Base-by-base conservation (phyloP, 2,329 filamentous ascomycete species). In the Alternaria conjuncta region DNA sequence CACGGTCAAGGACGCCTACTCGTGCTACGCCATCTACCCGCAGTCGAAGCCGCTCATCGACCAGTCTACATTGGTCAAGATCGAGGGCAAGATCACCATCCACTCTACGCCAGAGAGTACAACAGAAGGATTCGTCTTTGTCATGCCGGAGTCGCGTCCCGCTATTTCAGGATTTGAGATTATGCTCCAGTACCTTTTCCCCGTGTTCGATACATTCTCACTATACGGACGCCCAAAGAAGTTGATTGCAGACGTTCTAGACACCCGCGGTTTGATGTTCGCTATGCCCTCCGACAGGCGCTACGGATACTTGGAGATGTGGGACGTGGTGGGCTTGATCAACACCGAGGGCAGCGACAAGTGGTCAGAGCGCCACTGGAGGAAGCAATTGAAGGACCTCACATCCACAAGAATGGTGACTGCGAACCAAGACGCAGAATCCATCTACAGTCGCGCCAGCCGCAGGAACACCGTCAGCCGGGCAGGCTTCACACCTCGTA, bases 121-220 rank as follows among this genome's bases (percentile, higher is more conserved):
- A 3, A 92, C 91, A 0, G 96, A 99, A 78, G 96, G 96, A 0
- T 97, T 97, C 73, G 93, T 99, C 5, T 99, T 99, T 75, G 90
- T 98, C 70, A 97, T 99, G 94, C 96, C 96, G 5, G 96, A 99
- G 79, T 88, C 91, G 2, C 93, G 93, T 74, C 91, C 95, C n/a
- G 94, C 93, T 18, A 92, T 99, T 12, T 92, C 89, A 58, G 96
- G 96, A 0, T 97, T 98, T 71, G 96, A 98, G 79, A 97, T 96
- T 86, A 91, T 99, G 86, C 85, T 99, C 32, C 89, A 93, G 49
- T 97, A 92, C 82, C 84, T 99, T 12, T 96, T 99, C 78, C 96
- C 96, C 0, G 92, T 94, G 0, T 99, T 93, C 84, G 96, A 99
- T 78, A 93, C 93, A 0, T 99, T 97, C 79, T 89, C 87, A 43